phyloP scores from a whole-genome alignment of 768 basidiomycete genomes.

The Bullera alba region DNA sequence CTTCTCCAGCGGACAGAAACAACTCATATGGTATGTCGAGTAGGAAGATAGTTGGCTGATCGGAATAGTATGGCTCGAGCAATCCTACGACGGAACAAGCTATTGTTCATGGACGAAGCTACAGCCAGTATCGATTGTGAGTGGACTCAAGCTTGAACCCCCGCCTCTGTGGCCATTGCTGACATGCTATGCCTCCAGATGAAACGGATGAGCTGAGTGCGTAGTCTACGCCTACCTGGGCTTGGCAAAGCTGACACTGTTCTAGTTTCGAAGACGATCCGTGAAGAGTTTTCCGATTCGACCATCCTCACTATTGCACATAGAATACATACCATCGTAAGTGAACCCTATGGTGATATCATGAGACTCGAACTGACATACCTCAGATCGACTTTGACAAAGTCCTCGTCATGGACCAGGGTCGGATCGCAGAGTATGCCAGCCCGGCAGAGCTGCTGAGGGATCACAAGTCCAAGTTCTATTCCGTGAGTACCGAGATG shows the following conservation, averaged over 20 bases:
- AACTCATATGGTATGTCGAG: constrained; percentile 55
- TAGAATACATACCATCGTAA: constrained; percentile 65
- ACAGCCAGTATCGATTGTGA: constrained; percentile 62
- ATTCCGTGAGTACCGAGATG: constrained; percentile 26
- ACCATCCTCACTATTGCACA: constrained; percentile 81
- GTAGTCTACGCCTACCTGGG: constrained; percentile 36
- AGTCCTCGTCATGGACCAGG: constrained; percentile 58
- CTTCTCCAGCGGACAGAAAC: constrained; percentile 68
- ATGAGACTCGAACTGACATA: constrained; percentile 1
- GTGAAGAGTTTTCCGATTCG: constrained; percentile 59
- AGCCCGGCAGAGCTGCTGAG: constrained; percentile 38
- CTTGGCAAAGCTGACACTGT: constrained; percentile 2
- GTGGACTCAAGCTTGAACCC: background rate
- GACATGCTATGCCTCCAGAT: constrained; percentile 48
- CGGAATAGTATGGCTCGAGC: constrained; percentile 69
- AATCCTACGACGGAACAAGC: constrained; percentile 67
- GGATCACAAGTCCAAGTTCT: constrained; percentile 40
- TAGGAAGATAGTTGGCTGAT: background rate
- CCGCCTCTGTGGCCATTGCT: background rate
- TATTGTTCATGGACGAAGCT: constrained; percentile 78
- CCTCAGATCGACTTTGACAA: constrained; percentile 67
- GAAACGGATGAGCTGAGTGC: constrained; percentile 82
- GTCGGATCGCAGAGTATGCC: constrained; percentile 67
- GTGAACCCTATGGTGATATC: constrained; percentile 7
- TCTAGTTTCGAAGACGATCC: constrained; percentile 43